A percentile compares a stretch with the other conserved stretches of the same genome.
These are phyloP conservation scores for Scedosporium aurantiacum DNA, from an alignment of 2,329 filamentous ascomycete species.

Conservation along the genomic window DNA sequence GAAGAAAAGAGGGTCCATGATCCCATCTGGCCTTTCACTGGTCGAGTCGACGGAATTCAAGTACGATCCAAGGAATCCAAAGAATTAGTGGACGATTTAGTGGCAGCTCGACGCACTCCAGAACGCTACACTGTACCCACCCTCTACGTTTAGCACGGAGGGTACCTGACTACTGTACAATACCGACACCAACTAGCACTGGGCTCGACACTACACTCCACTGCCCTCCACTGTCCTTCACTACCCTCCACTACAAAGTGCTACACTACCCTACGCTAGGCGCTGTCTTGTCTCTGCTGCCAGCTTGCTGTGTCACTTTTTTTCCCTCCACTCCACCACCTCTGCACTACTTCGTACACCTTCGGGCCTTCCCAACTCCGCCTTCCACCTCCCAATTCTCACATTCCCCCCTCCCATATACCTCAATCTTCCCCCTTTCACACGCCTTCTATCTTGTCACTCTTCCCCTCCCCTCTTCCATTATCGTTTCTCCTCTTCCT, in stretches of 20 bases:
- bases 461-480: constrained; percentile 8
- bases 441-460: constrained; percentile 8
- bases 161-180: not conserved
- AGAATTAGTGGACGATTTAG: not conserved
- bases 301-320: constrained; percentile 16
- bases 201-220: constrained; percentile 6
- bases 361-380: constrained; percentile 6
- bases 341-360: constrained; percentile 10
- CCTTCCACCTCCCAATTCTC: constrained; percentile 11
- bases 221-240: too few species aligned
- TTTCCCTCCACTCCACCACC: constrained; percentile 12
- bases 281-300: constrained; percentile 4
- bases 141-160: not conserved
- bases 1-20: not conserved
- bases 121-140: not conserved
- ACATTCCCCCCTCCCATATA: constrained; percentile 7
- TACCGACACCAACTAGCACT: not conserved
- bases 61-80: not conserved
- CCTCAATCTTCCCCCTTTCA: constrained; percentile 10
- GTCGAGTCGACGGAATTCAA: not conserved
- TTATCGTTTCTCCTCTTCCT: constrained; percentile 6
- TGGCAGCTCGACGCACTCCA: not conserved
- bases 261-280: too few species aligned
- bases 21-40: not conserved
- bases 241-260: too few species aligned